Evolutionary conservation across 768 basidiomycete species (phyloP), one percentile per base, ranked within the genome.

Genomic region (Mycena sanguinolenta): DNA sequence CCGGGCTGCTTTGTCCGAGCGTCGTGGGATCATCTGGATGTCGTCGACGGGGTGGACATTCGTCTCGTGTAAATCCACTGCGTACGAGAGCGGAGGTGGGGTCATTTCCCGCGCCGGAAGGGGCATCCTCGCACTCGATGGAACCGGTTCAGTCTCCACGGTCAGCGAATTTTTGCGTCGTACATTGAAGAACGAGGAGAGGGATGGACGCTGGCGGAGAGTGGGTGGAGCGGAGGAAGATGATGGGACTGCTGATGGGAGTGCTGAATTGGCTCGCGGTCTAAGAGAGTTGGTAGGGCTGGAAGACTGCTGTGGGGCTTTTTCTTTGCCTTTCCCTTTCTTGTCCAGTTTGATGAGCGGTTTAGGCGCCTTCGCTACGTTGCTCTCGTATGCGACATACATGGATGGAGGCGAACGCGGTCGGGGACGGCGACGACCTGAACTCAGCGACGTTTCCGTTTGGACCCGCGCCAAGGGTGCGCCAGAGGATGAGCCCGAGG

Each of bases 291-390:
- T 58, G 30, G 71, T 54, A 4, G 54, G 16, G 4, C 46, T 46
- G 9, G 71, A 44, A 16, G 52, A 14, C 54, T 42, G 30, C 16
- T 34, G 13, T 30, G 52, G 19, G 6, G 44, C 16, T 34, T 64
- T 65, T 17, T 6, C n/a, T n/a, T n/a, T n/a, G n/a, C n/a, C n/a
- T 59, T 73, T 73, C 23, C 19, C 3, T 34, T 71, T 73, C 34
- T 73, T 73, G 27, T 73, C 67, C 32, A 73, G 64, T 58, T 73
- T 73, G 10, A 73, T 39, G 3, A 73, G 59, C 0, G 72, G 72
- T 57, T 69, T 69, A 0, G 72, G 72, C 17, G 67, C 14, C 32
- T 73, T 73, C 21, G 55, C 55, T 2, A 23, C 13, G 0, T 32
- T 2, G 17, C 46, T 46, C 13, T 73, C 72, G 42, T 63, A 73